Evolutionary conservation across 1,284 basidiomycete genomes (phyloP).

Genomic region (Pholiota adiposa): DNA sequence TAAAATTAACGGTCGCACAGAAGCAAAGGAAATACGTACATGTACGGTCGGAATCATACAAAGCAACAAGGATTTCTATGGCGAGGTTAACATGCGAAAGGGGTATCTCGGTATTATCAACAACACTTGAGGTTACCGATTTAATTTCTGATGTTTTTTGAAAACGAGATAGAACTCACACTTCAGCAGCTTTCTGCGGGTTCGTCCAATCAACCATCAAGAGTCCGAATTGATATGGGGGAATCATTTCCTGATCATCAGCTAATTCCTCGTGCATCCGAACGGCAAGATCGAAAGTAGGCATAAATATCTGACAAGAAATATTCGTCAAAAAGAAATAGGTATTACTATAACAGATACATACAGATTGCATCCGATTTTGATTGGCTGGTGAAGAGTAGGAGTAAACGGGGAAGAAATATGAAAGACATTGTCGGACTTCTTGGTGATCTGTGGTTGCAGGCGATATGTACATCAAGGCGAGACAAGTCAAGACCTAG

Average conservation of each 20-base stretch:
- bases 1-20: background rate
- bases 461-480: conserved; percentile 87
- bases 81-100: conserved; percentile 84
- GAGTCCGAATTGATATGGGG: conserved; percentile 79
- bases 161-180: conserved; percentile 28
- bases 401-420: conserved; percentile 96
- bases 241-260: conserved; percentile 80
- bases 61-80: conserved; percentile 68
- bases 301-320: conserved; percentile 72
- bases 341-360: conserved; percentile 23
- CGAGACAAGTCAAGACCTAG: conserved; percentile 80
- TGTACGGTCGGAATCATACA: conserved; percentile 55
- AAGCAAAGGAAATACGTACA: conserved; percentile 24
- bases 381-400: conserved; percentile 87
- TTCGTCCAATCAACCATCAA: conserved; percentile 96
- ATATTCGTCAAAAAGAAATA: conserved; percentile 6
- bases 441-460: conserved; percentile 87
- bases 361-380: conserved; percentile 75
- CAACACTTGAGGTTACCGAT: conserved; percentile 22
- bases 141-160: background rate
- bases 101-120: conserved; percentile 41
- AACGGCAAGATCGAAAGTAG: conserved; percentile 72
- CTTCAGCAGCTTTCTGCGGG: conserved; percentile 73
- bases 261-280: conserved; percentile 76
- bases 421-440: conserved; percentile 91